Evolutionary conservation across 1,284 basidiomycete genomes (phyloP).

Genomic region (Cutaneotrichosporon daszewskae): DNA sequence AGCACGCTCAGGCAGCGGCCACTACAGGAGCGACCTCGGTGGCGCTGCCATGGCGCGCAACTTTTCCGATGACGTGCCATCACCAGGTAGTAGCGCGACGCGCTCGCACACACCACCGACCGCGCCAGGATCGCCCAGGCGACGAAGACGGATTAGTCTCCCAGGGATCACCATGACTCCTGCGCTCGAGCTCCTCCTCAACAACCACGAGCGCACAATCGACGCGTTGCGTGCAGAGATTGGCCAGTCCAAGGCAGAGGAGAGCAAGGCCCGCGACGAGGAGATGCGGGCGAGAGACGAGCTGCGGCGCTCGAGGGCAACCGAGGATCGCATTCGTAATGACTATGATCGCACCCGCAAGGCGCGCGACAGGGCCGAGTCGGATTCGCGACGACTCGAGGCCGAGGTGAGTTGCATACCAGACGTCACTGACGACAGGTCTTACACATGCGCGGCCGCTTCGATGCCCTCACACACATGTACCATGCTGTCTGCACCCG

Average conservation of each 20-base stretch:
- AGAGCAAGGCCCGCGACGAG: conserved; percentile 37
- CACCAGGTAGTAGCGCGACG: background rate
- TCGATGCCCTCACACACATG: conserved; percentile 20
- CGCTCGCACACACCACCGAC: no score
- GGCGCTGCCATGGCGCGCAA: conserved; percentile 1
- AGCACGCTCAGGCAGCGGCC: conserved; percentile 1
- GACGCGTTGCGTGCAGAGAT: conserved; percentile 39
- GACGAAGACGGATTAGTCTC: conserved; percentile 24
- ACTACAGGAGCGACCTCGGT: background rate
- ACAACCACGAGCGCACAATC: conserved; percentile 34
- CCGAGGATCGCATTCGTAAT: conserved; percentile 28
- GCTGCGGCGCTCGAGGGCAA: conserved; percentile 18
- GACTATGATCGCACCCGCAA: conserved; percentile 30
- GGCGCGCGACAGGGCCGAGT: conserved; percentile 19
- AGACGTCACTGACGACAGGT: conserved; percentile 4
- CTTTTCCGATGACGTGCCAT: conserved; percentile 7
- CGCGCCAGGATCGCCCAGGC: conserved; percentile 8
- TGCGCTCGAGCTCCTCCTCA: conserved; percentile 26
- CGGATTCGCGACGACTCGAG: conserved; percentile 28
- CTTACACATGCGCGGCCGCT: conserved; percentile 12
- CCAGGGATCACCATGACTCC: conserved; percentile 20
- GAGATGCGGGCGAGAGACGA: conserved; percentile 28
- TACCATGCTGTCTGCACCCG: conserved; percentile 14
- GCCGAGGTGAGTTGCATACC: conserved; percentile 31
- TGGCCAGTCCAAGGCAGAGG: conserved; percentile 37